Evolutionary conservation across 208 protist genomes (phyloP).

Genomic region (Phytomonas francai): DNA sequence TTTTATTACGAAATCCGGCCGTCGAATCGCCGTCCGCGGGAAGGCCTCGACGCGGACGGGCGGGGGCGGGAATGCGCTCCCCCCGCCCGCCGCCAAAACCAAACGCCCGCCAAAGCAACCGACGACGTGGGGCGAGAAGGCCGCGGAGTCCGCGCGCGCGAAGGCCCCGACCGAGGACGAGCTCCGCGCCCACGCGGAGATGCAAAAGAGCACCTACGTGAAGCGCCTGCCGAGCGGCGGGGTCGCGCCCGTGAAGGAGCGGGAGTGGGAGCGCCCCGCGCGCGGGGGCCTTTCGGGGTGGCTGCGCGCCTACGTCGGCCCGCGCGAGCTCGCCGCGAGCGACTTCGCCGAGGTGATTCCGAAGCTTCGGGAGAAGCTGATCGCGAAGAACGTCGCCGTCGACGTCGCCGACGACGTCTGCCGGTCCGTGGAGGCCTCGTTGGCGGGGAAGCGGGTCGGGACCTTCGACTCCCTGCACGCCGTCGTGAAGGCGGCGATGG

Average conservation of each 20-base stretch:
- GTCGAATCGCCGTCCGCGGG: constrained; percentile 42
- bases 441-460: constrained; percentile 90
- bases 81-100: constrained; percentile 1
- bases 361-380: constrained; percentile 90
- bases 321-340: constrained; percentile 66
- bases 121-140: constrained; percentile 28
- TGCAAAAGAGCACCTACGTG: constrained; percentile 64
- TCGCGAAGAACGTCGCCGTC: constrained; percentile 97
- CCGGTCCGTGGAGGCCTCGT: constrained; percentile 84
- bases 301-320: constrained; percentile 65
- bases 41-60: constrained; percentile 5
- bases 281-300: constrained; percentile 67
- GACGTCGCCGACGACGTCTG: constrained; percentile 96
- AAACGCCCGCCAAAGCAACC: constrained; percentile 2
- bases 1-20: constrained; percentile 53
- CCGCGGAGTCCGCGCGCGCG: constrained; percentile 18
- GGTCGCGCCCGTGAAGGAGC: constrained; percentile 64
- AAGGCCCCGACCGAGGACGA: constrained; percentile 52
- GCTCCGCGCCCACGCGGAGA: constrained; percentile 57
- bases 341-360: constrained; percentile 91
- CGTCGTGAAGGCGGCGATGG: constrained; percentile 79
- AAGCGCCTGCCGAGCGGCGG: constrained; percentile 57
- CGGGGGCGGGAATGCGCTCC: constrained; percentile 4
- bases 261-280: constrained; percentile 52
- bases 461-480: constrained; percentile 88